Evolutionary conservation across 2,329 filamentous ascomycete genomes (phyloP).

Genomic region (Gyromitra esculenta): DNA sequence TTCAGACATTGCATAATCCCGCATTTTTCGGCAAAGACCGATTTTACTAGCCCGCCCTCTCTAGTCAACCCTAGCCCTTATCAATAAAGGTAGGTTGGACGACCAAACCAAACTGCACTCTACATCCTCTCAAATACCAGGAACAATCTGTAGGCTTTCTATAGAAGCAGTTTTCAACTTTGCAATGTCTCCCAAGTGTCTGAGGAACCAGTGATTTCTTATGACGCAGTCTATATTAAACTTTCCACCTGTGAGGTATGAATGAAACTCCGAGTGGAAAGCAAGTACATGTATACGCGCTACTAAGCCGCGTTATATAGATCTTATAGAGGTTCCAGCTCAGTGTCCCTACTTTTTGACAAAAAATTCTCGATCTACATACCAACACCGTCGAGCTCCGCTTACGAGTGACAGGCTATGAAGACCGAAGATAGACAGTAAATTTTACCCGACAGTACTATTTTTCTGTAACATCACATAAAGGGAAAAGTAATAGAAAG

Average conservation of each 20-base stretch:
- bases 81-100: not conserved
- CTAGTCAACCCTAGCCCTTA: slow-evolving; percentile 35
- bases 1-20: slow-evolving; percentile 45
- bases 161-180: not conserved
- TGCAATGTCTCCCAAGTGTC: not conserved
- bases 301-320: too few relatives aligned
- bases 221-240: not conserved
- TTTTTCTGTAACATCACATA: too few relatives aligned
- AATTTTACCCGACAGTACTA: too few relatives aligned
- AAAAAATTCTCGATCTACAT: too few relatives aligned
- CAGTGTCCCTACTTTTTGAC: too few relatives aligned
- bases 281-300: too few relatives aligned
- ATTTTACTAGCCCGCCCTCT: not conserved
- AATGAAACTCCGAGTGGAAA: too few relatives aligned
- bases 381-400: too few relatives aligned
- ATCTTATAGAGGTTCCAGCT: too few relatives aligned
- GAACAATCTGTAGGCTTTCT: not conserved
- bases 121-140: not conserved
- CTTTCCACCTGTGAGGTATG: not conserved
- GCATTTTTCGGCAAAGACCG: slow-evolving; percentile 17
- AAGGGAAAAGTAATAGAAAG: too few relatives aligned
- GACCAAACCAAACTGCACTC: not conserved
- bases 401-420: too few relatives aligned
- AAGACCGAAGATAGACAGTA: too few relatives aligned
- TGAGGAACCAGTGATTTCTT: not conserved